Percentiles rank a stretch among this genome's conserved stretches.
Evolutionary conservation across 2,329 filamentous ascomycete genomes (phyloP).

Genomic region (Exophiala oligosperma): DNA sequence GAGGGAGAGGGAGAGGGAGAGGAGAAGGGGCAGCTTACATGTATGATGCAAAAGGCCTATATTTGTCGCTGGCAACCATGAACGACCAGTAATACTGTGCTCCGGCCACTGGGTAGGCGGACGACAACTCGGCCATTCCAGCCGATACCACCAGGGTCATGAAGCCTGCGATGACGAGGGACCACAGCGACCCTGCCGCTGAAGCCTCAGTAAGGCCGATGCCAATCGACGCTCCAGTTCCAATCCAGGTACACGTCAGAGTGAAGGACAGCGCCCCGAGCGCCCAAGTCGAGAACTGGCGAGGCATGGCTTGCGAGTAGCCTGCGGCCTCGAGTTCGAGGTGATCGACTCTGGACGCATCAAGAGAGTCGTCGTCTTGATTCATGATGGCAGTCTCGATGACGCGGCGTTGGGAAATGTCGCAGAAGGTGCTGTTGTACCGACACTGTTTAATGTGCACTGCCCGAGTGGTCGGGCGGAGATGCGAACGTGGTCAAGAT

Average conservation of each 20-base stretch:
- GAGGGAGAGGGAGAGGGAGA: too few relatives aligned
- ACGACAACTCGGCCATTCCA: conserved; percentile 14
- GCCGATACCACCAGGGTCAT: conserved; percentile 6
- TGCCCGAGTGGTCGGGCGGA: too few relatives aligned
- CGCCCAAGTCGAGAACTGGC: conserved; percentile 1
- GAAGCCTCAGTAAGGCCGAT: conserved; percentile 2
- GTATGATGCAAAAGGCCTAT: conserved; percentile 8
- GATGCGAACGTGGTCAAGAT: too few relatives aligned
- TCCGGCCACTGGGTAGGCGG: conserved; percentile 4
- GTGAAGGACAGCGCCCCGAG: conserved; percentile 5
- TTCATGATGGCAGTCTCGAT: too few relatives aligned
- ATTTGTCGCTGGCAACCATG: conserved; percentile 1
- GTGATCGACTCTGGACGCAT: background rate
- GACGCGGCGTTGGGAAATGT: too few relatives aligned
- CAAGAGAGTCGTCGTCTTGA: too few relatives aligned
- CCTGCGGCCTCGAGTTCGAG: conserved; percentile 4
- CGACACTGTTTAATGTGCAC: too few relatives aligned
- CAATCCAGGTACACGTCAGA: conserved; percentile 6
- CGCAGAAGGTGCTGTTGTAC: too few relatives aligned
- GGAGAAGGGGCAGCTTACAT: background rate
- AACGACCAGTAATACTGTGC: conserved; percentile 18
- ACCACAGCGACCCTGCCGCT: conserved; percentile 5
- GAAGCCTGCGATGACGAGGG: conserved; percentile 4
- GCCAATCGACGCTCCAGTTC: conserved; percentile 4
- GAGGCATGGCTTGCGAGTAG: conserved; percentile 4